These are phyloP conservation scores for Falciphora oryzae DNA, from an alignment of 2,329 filamentous ascomycete species.

Conservation along the genomic window DNA sequence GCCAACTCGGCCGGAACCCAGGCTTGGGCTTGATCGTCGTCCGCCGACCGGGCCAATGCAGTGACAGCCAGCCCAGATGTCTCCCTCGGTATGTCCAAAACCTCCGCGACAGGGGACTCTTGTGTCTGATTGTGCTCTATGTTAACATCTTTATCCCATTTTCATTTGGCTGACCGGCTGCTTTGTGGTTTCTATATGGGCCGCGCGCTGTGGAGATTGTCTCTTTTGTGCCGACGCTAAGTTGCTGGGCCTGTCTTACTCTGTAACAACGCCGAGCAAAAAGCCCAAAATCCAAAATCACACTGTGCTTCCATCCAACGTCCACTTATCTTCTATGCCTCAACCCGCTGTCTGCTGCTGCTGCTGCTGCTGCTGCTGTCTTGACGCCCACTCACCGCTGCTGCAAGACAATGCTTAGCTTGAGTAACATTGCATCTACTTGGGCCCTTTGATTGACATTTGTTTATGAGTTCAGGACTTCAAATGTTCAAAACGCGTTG, in stretches of 20 bases:
- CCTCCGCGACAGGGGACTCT: not conserved
- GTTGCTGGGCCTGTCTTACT: not conserved
- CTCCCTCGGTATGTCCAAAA: too few relatives aligned
- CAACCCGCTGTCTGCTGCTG: not conserved
- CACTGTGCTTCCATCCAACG: conserved; percentile 1
- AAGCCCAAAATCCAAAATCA: not conserved
- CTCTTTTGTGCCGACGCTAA: not conserved
- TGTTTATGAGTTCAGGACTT: not conserved
- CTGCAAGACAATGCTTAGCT: not conserved
- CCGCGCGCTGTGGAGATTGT: not conserved
- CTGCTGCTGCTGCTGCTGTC: too few relatives aligned
- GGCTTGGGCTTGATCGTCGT: not conserved
- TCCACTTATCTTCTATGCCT: not conserved
- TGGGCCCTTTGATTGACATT: not conserved
- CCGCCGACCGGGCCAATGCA: not conserved
- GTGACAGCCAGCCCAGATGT: not conserved
- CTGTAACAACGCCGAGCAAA: not conserved
- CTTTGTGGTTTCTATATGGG: not conserved
- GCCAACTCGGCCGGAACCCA: not conserved
- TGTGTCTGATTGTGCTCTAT: not conserved
- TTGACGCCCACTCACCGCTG: not conserved
- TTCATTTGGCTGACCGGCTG: not conserved
- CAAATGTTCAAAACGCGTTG: not conserved
- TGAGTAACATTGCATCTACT: not conserved
- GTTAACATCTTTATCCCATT: not conserved